Evolutionary conservation across 179 eudicot species (phyloP).

Genomic region (Sideroxylon spinosum): DNA sequence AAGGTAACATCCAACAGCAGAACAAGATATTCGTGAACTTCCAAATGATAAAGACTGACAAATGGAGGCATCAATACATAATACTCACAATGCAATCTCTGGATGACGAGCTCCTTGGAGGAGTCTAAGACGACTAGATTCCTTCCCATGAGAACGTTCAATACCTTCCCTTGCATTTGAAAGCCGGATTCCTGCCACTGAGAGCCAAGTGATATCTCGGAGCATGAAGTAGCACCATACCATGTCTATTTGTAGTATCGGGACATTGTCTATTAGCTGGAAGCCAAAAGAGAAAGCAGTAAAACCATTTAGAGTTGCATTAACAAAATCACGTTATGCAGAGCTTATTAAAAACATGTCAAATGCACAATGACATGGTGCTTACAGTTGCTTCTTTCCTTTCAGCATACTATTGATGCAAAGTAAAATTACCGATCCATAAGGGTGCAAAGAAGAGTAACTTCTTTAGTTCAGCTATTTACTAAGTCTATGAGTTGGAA

Average conservation of each 20-base stretch:
- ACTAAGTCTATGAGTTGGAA: conserved; percentile 2
- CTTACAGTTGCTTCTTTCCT: neutral
- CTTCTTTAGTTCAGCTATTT: neutral
- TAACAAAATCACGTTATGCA: neutral
- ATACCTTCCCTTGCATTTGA: conserved; percentile 76
- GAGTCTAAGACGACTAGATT: conserved; percentile 62
- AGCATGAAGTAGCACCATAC: conserved; percentile 99
- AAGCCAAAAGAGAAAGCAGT: conserved; percentile 11
- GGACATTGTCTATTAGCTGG: conserved; percentile 73
- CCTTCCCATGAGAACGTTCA: conserved; percentile 83
- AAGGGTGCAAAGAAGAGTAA: conserved; percentile 1
- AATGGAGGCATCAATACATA: neutral
- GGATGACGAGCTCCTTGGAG: conserved; percentile 72
- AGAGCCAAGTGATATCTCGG: conserved; percentile 75
- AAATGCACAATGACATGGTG: neutral
- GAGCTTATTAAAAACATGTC: neutral
- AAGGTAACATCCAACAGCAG: neutral
- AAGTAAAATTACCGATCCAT: conserved; percentile 1
- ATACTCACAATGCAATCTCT: conserved; percentile 74
- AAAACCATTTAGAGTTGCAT: conserved; percentile 10
- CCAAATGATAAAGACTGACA: neutral
- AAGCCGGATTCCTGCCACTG: conserved; percentile 81
- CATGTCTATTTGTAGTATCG: conserved; percentile 88
- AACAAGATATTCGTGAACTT: neutral
- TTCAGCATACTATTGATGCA: neutral